Evolutionary conservation across 129 eudicot species (phyloP), one percentile per base, ranked within the genome.

Genomic region (Erigeron canadensis): DNA sequence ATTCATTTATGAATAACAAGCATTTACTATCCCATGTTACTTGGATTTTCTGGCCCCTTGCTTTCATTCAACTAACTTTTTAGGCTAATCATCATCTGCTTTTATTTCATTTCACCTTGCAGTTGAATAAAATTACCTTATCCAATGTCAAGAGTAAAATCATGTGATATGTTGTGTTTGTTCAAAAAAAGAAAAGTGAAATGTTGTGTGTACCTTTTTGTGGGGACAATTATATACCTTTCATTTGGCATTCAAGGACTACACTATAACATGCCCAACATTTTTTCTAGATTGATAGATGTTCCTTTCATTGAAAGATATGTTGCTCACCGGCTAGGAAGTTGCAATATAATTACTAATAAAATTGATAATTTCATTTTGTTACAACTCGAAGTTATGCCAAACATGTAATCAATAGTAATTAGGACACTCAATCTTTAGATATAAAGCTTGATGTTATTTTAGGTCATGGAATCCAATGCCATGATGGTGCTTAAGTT

Each of bases 401-500:
- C 2, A 41, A 51, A 43, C 59, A 63, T 19, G 42, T 77, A 40
- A 75, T 28, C 3, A 28, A 28, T 28, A 53, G 18, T 53, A 16
- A 10, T 19, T 76, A 77, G 68, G 59, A 54, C 67, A 71, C 72
- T 63, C 72, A 78, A 53, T 46, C 0, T 17, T 11, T 61, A 51
- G 63, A 69, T 47, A 47, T 13, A 9, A 53, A 40, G 4, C 16
- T 61, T 8, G 65, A 63, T 41, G 66, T 23, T 63, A 18, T 42
- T 71, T 8, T 28, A 66, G 8, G 23, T 63, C 82, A 56, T 69
- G 55, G 88, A 41, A 54, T 88, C 96, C 88, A 86, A 28, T 46
- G 62, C 76, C 88, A 89, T 82, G 80, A 89, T 82, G 79, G 90
- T 82, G 75, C 92, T 87, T 43, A 89, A 84, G 81, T 89, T 89